Conservation (phyloP, 169 alveolate genomes). For the Theileria luwenshuni region DNA sequence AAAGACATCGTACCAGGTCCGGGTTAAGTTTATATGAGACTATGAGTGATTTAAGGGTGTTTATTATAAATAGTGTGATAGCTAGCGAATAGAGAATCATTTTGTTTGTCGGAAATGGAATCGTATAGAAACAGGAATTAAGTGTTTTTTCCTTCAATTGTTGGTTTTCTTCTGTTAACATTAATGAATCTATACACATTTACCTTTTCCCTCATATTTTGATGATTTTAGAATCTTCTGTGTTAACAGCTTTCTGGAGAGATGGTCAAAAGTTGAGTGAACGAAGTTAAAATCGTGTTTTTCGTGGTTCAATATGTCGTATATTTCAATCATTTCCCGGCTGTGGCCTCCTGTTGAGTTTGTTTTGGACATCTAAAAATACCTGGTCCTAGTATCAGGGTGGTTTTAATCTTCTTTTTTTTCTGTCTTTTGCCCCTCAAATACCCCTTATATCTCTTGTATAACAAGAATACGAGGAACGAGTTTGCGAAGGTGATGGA, state of each 20-base stretch:
- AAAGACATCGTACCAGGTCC: constrained; percentile 20
- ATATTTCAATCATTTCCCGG: constrained; percentile 57
- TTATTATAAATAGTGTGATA: background rate
- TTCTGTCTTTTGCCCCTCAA: background rate
- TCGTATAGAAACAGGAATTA: background rate
- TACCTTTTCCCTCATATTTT: background rate
- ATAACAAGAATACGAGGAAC: background rate
- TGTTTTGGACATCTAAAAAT: background rate
- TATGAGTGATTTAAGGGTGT: constrained; percentile 5
- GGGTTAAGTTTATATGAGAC: constrained; percentile 15
- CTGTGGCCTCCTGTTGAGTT: constrained; percentile 47
- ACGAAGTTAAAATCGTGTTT: constrained; percentile 32
- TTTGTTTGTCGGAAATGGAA: constrained; percentile 17
- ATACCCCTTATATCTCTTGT: constrained; percentile 8
- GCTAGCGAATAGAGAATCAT: background rate
- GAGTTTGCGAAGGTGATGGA: background rate
- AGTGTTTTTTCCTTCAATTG: background rate
- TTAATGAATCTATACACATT: background rate
- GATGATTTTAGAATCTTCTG: background rate
- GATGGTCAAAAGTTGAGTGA: background rate
- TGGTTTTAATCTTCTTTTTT: background rate
- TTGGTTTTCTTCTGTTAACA: background rate
- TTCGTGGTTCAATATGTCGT: constrained; percentile 1
- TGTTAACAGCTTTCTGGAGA: background rate
- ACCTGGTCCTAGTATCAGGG: constrained; percentile 53